Conservation (phyloP, 306 rosid species). For the Prunus dulcis region DNA sequence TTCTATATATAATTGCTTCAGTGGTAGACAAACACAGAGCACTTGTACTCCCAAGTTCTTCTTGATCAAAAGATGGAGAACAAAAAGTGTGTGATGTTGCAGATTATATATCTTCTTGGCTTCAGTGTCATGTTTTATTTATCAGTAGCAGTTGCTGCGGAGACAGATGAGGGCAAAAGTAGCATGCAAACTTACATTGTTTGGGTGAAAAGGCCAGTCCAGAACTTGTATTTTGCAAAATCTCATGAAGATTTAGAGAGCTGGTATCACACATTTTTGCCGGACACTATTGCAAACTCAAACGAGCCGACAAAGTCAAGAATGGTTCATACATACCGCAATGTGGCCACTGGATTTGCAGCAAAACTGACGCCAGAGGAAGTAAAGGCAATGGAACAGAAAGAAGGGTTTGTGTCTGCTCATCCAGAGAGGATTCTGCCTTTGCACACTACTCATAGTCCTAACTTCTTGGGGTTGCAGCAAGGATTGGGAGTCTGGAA, state of each 20-base stretch:
- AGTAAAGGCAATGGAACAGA: slow-evolving; percentile 31
- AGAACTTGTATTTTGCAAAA: neutral
- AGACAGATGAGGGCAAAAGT: neutral
- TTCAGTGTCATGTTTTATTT: slow-evolving; percentile 25
- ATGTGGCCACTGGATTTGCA: slow-evolving; percentile 62
- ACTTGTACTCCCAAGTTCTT: neutral
- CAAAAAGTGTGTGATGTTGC: neutral
- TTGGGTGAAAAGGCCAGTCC: slow-evolving; percentile 40
- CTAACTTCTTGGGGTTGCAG: slow-evolving; percentile 56
- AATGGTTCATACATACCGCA: slow-evolving; percentile 39
- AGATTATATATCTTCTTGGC: slow-evolving; percentile 17
- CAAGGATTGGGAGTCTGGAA: slow-evolving; percentile 51
- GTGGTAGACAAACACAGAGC: neutral
- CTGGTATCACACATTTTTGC: slow-evolving; percentile 60
- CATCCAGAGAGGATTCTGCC: slow-evolving; percentile 28
- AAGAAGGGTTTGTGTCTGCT: slow-evolving; percentile 52
- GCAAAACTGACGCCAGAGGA: slow-evolving; percentile 57
- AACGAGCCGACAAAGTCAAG: slow-evolving; percentile 16
- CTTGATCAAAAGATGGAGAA: slow-evolving; percentile 24
- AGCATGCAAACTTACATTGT: slow-evolving; percentile 40
- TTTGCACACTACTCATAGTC: slow-evolving; percentile 56
- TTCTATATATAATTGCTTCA: neutral
- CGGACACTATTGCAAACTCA: slow-evolving; percentile 20
- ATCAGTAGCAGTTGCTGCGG: slow-evolving; percentile 1
- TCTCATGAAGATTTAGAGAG: slow-evolving; percentile 31